These are phyloP conservation scores for Rhododendron williamsianum DNA, from an alignment of 148 eudicot species.

Conservation along the genomic window DNA sequence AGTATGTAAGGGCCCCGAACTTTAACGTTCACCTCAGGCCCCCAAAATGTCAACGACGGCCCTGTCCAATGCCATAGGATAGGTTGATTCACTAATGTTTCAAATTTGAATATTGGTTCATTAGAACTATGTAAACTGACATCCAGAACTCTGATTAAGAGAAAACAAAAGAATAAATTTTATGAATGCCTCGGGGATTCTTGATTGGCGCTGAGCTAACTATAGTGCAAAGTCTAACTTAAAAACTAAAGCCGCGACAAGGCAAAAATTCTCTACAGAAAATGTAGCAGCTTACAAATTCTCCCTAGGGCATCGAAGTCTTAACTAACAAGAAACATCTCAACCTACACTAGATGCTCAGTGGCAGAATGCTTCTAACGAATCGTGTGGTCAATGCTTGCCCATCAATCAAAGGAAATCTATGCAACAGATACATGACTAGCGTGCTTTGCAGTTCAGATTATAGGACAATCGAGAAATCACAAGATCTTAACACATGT, in stretches of 20 bases:
- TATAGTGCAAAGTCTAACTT: background rate
- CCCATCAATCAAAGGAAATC: background rate
- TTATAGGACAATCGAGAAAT: background rate
- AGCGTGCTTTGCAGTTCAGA: background rate
- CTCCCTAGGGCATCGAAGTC: background rate
- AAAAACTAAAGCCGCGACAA: background rate
- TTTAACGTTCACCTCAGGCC: background rate
- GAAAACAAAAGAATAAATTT: background rate
- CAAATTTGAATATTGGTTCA: background rate
- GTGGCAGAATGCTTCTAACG: background rate
- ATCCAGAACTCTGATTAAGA: background rate
- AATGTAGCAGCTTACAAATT: background rate
- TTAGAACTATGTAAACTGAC: background rate
- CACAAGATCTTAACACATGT: background rate
- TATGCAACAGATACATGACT: background rate
- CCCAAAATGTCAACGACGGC: background rate
- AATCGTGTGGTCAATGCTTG: background rate
- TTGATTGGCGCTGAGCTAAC: background rate
- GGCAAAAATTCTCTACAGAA: background rate
- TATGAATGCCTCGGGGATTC: background rate
- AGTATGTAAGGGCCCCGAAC: background rate
- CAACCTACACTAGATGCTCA: background rate
- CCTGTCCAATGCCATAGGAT: background rate
- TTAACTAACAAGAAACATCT: background rate
- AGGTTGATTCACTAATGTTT: background rate